Base-by-base conservation (phyloP, 2,329 filamentous ascomycete genomes). In the Microdochium paspali region DNA sequence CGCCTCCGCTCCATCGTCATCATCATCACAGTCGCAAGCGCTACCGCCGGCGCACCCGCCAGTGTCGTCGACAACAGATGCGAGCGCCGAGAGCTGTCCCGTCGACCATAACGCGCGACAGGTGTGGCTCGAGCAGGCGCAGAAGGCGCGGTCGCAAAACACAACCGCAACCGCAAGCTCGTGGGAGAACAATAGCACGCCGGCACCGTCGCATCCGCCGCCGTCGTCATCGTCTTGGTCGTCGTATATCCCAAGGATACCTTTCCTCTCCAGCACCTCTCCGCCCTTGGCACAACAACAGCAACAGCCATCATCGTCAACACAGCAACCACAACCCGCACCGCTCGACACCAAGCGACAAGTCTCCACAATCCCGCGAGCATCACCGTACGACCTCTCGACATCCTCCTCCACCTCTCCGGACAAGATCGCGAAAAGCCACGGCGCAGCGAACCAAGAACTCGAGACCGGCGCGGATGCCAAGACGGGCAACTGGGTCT, bases 401-500 rank as follows among this genome's bases (percentile, higher is more conserved):
- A n/a, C n/a, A n/a, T 76, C 81, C 2, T 65, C 65, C 66, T 66
- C 46, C 63, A 60, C 28, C 62, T 66, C 40, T 67, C 58, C 44
- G 54, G 47, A 13, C 54, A 57, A 15, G 44, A 32, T 54, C 52
- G 25, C 45, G 44, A 57, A 50, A 35, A 50, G 46, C 35, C 54
- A 46, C 30, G 48, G 50, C 10, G 77, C 80, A 0, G 83, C 85
- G 13, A 95, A 95, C 66, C 76, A 79, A 51, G 89, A 96, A 67
- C 68, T 78, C 51, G 90, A 95, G 62, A 86, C 84, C 0, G 85
- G 86, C 51, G 74, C 81, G 21, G 82, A 88, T 58, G 70, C 74
- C 45, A 63, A 70, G 31, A 79, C 80, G 0, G 91, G 91, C 1
- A 95, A 96, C 65, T 98, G 93, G 93, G 84, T 98, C 51, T 98